Percentiles rank a stretch among this genome's conserved stretches.
These are phyloP conservation scores for Oehlia diaphana DNA, from an alignment of 192 early-diverging fungal species.

Conservation along the genomic window DNA sequence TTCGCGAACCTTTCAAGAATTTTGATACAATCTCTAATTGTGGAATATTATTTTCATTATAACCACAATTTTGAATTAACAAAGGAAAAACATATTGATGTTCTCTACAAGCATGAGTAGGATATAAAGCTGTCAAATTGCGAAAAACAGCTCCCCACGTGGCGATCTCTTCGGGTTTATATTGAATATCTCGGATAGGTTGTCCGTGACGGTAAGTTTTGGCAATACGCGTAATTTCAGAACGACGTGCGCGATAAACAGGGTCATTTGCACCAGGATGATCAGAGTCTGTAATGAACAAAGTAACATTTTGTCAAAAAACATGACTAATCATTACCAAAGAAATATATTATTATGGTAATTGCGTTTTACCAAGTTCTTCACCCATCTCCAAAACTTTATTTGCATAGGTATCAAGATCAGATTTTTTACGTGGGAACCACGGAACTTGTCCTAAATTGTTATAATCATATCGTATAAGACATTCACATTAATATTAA, in stretches of 20 bases:
- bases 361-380: conserved; percentile 58
- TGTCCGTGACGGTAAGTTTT: conserved; percentile 72
- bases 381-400: conserved; percentile 92
- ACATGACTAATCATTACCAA: background rate
- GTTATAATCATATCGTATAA: background rate
- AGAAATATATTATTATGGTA: background rate
- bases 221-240: conserved; percentile 83
- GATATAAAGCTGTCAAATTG: conserved; percentile 72
- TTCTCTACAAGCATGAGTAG: conserved; percentile 89
- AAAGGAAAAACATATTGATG: conserved; percentile 88
- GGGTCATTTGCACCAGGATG: conserved; percentile 92
- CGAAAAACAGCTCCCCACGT: conserved; percentile 87
- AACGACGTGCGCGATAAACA: conserved; percentile 79
- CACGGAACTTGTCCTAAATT: conserved; percentile 64
- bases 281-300: conserved; percentile 63
- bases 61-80: conserved; percentile 88
- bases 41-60: conserved; percentile 81
- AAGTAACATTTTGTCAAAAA: background rate
- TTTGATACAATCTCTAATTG: conserved; percentile 86
- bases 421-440: conserved; percentile 92
- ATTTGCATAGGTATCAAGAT: conserved; percentile 90
- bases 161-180: conserved; percentile 74
- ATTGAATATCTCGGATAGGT: conserved; percentile 78
- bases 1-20: conserved; percentile 73
- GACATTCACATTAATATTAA: too few relatives aligned